A percentile compares a stretch with the other conserved stretches of the same genome.
Evolutionary conservation across 129 eudicot species (phyloP).

Genomic region (Lonicera japonica): DNA sequence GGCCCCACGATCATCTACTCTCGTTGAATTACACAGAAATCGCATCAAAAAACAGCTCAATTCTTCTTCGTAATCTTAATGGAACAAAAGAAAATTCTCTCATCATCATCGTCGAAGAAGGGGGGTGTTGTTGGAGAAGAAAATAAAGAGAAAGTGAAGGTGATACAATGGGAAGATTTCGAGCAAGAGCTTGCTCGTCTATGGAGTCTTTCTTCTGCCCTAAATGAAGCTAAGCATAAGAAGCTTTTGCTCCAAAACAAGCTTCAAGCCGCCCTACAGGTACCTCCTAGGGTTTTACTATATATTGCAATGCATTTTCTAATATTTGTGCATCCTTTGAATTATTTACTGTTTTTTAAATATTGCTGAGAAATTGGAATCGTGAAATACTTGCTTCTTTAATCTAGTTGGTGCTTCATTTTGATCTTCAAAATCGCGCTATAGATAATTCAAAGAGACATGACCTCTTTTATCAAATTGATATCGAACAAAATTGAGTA

Average conservation of each 20-base stretch:
- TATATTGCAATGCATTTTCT: background rate
- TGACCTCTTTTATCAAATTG: too few relatives aligned
- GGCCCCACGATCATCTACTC: conserved; percentile 30
- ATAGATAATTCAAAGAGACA: too few relatives aligned
- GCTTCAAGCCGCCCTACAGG: conserved; percentile 53
- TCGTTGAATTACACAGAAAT: conserved; percentile 20
- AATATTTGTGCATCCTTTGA: background rate
- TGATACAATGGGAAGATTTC: conserved; percentile 70
- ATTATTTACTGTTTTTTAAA: background rate
- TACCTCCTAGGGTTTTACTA: conserved; percentile 21
- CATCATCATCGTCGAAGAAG: conserved; percentile 27
- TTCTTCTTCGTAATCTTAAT: too few relatives aligned
- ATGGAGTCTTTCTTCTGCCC: conserved; percentile 67
- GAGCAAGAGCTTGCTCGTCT: conserved; percentile 77
- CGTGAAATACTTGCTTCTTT: too few relatives aligned
- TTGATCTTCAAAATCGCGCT: too few relatives aligned
- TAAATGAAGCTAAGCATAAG: conserved; percentile 50
- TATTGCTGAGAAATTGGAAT: background rate
- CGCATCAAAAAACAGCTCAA: conserved; percentile 4
- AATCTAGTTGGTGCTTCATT: too few relatives aligned
- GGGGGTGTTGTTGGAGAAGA: conserved; percentile 22
- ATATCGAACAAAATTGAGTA: too few relatives aligned
- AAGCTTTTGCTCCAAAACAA: conserved; percentile 47
- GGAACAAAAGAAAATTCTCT: conserved; percentile 23
- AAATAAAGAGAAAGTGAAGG: conserved; percentile 29